Conservation (phyloP, 805 yeast genomes). For the Myxozyma lipomycoides region DNA sequence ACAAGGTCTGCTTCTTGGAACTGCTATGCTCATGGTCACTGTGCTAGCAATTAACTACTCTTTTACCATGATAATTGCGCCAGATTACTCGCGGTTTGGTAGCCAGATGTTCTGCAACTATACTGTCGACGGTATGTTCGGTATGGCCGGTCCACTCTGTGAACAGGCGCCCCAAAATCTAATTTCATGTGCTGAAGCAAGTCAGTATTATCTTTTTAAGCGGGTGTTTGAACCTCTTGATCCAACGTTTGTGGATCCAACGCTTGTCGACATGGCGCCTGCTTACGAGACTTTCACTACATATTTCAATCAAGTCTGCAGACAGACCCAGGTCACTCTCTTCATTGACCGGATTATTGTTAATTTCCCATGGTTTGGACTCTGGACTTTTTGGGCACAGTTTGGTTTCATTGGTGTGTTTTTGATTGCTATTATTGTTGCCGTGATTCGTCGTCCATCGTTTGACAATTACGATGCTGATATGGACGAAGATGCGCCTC, state of each 20-base stretch:
- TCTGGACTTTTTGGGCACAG: constrained; percentile 28
- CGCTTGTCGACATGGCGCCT: constrained; percentile 7
- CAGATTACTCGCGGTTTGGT: constrained; percentile 28
- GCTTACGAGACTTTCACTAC: constrained; percentile 9
- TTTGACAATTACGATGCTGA: constrained; percentile 26
- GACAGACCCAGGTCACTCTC: constrained; percentile 26
- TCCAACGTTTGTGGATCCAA: constrained; percentile 4
- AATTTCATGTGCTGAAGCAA: constrained; percentile 27
- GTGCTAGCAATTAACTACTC: constrained; percentile 28
- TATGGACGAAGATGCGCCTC: constrained; percentile 15
- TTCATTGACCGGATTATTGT: constrained; percentile 27
- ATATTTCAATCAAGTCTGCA: constrained; percentile 23
- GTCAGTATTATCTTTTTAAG: constrained; percentile 12
- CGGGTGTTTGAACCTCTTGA: constrained; percentile 1
- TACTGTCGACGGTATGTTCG: constrained; percentile 22
- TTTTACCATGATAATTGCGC: constrained; percentile 27
- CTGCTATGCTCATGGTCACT: constrained; percentile 26
- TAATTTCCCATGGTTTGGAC: constrained; percentile 29
- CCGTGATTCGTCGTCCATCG: constrained; percentile 20
- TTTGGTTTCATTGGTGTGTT: constrained; percentile 26
- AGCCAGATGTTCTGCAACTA: constrained; percentile 26
- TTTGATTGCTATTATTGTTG: constrained; percentile 19
- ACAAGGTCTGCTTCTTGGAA: constrained; percentile 26
- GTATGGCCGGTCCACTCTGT: constrained; percentile 24
- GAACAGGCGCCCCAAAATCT: constrained; percentile 18